Evolutionary conservation across 768 basidiomycete genomes (phyloP).

Genomic region (Sporobolomyces pararoseus): DNA sequence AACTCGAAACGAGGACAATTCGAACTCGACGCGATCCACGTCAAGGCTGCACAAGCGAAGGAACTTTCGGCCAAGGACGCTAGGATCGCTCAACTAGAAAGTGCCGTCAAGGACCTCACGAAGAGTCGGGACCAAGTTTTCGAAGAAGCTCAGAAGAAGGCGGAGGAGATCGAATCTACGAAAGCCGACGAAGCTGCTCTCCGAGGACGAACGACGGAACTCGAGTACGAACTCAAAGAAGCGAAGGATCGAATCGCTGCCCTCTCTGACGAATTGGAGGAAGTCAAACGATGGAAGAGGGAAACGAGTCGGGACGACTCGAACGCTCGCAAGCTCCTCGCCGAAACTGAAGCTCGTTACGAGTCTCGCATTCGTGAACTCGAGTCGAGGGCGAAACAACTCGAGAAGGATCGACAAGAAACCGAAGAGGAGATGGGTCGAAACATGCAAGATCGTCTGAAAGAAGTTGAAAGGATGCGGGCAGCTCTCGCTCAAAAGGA

Average conservation of each 20-base stretch:
- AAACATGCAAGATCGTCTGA: slow-evolving; percentile 56
- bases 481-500: slow-evolving; percentile 41
- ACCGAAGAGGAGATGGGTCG: slow-evolving; percentile 83
- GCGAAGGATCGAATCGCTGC: slow-evolving; percentile 66
- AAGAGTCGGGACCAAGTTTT: slow-evolving; percentile 76
- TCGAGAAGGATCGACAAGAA: slow-evolving; percentile 81
- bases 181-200: slow-evolving; percentile 70
- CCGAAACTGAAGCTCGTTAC: slow-evolving; percentile 59
- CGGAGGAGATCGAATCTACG: slow-evolving; percentile 83
- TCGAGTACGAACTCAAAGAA: slow-evolving; percentile 82
- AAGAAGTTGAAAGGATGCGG: slow-evolving; percentile 45
- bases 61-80: slow-evolving; percentile 62
- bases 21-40: slow-evolving; percentile 68
- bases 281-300: slow-evolving; percentile 59
- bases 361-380: slow-evolving; percentile 60
- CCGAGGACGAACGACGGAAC: slow-evolving; percentile 73
- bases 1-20: slow-evolving; percentile 63
- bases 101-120: slow-evolving; percentile 64
- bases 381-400: slow-evolving; percentile 58
- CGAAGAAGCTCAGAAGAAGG: slow-evolving; percentile 77
- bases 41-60: slow-evolving; percentile 68
- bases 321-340: slow-evolving; percentile 59
- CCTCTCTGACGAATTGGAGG: slow-evolving; percentile 53
- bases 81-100: slow-evolving; percentile 67
- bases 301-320: slow-evolving; percentile 57